Conservation (phyloP, 768 basidiomycete species). For the Suillus fuscotomentosus region DNA sequence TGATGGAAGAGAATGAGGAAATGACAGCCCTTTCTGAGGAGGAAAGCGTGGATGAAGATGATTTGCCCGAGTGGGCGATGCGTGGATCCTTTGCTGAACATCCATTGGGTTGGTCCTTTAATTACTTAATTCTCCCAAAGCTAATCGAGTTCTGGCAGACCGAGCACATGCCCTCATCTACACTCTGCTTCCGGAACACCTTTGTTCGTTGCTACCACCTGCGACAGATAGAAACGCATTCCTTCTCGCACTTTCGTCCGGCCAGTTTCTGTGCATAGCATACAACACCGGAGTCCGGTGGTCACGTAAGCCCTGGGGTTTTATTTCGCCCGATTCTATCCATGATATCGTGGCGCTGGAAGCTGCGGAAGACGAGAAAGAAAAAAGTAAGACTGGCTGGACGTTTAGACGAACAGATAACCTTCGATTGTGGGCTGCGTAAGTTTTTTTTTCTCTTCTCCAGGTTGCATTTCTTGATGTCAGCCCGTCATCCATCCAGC, state of each 20-base stretch:
- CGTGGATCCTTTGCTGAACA: conserved; percentile 52
- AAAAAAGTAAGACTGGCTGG: conserved; percentile 61
- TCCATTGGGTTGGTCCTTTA: conserved; percentile 50
- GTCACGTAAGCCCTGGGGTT: conserved; percentile 87
- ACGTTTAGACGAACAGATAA: conserved; percentile 88
- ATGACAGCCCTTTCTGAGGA: conserved; percentile 43
- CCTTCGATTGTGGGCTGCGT: conserved; percentile 83
- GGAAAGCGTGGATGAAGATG: conserved; percentile 61
- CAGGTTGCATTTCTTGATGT: neutral
- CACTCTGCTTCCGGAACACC: conserved; percentile 54
- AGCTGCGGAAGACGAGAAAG: conserved; percentile 38
- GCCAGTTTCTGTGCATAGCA: conserved; percentile 75
- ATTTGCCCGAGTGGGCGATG: conserved; percentile 78
- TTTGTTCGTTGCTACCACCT: conserved; percentile 42
- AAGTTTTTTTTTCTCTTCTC: conserved; percentile 27
- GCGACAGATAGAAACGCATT: conserved; percentile 37
- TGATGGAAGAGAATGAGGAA: conserved; percentile 58
- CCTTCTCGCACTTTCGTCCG: conserved; percentile 62
- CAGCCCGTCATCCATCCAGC: conserved; percentile 31
- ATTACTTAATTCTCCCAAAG: conserved; percentile 7
- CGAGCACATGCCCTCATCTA: conserved; percentile 64
- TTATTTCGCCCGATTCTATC: conserved; percentile 71
- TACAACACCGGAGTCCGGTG: conserved; percentile 81
- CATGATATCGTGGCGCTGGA: conserved; percentile 79
- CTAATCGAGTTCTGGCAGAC: conserved; percentile 36